Percentiles rank a stretch among this genome's conserved stretches.
Evolutionary conservation across 2,329 filamentous ascomycete species (phyloP).

Genomic region (Talaromyces atroroseus): DNA sequence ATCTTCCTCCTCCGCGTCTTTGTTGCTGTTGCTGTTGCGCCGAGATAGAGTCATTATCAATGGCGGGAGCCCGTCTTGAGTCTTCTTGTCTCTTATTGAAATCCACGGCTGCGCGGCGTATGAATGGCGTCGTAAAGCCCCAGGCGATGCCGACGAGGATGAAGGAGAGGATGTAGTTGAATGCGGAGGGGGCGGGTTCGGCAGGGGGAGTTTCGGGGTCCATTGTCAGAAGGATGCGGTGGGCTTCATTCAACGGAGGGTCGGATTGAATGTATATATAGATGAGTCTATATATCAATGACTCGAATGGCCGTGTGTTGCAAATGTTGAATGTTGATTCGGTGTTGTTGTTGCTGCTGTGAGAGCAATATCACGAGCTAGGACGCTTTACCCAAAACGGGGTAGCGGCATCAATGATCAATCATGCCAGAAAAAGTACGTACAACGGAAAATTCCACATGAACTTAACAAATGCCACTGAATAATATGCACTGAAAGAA

Average conservation of each 20-base stretch:
- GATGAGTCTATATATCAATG: background rate
- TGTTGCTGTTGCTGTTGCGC: conserved; percentile 34
- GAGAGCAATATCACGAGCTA: background rate
- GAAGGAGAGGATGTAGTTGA: conserved; percentile 86
- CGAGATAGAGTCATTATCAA: conserved; percentile 39
- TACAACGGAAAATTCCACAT: background rate
- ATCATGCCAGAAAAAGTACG: no score
- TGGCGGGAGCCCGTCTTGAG: conserved; percentile 31
- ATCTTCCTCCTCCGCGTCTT: conserved; percentile 11
- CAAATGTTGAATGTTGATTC: background rate
- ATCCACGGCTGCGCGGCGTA: conserved; percentile 73
- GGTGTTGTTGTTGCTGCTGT: background rate
- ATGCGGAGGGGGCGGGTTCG: conserved; percentile 33
- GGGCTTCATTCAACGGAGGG: background rate
- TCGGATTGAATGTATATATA: background rate
- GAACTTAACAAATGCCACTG: no score
- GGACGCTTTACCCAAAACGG: background rate
- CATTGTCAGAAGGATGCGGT: conserved; percentile 19
- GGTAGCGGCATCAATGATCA: background rate
- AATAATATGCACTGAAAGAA: no score
- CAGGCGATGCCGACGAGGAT: conserved; percentile 86
- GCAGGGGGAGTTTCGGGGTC: conserved; percentile 26
- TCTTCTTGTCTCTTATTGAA: conserved; percentile 56
- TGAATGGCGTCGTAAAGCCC: conserved; percentile 90
- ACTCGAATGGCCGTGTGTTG: background rate